Conservation (phyloP, 345 rosid species). For the Brassica nigra region DNA sequence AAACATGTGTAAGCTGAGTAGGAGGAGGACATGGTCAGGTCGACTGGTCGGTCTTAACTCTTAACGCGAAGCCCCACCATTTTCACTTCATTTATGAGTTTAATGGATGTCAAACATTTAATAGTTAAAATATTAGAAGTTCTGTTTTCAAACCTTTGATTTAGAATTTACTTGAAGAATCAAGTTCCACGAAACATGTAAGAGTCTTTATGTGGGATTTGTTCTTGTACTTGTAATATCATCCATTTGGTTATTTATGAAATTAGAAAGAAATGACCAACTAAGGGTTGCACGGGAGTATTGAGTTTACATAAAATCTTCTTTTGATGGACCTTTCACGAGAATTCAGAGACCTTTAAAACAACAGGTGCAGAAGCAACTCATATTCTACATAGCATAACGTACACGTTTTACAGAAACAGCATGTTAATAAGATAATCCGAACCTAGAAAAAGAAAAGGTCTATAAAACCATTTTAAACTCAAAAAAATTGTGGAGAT, state of each 20-base stretch:
- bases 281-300: neutral
- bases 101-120: neutral
- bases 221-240: neutral
- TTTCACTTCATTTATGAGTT: conserved; percentile 26
- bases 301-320: neutral
- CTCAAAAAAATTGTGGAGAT: neutral
- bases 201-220: neutral
- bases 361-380: neutral
- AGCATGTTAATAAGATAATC: neutral
- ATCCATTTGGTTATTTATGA: neutral
- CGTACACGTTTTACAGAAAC: neutral
- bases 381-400: neutral
- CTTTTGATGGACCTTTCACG: neutral
- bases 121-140: neutral
- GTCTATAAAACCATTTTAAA: neutral
- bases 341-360: neutral
- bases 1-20: conserved; percentile 44
- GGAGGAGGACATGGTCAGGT: conserved; percentile 41
- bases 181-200: neutral
- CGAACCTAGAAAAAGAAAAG: neutral
- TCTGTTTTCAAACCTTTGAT: neutral
- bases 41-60: conserved; percentile 33
- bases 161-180: neutral
- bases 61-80: conserved; percentile 31
- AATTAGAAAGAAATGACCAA: neutral